Base-by-base conservation (phyloP, 1,284 basidiomycete species). In the Apiotrichum veenhuisii region DNA sequence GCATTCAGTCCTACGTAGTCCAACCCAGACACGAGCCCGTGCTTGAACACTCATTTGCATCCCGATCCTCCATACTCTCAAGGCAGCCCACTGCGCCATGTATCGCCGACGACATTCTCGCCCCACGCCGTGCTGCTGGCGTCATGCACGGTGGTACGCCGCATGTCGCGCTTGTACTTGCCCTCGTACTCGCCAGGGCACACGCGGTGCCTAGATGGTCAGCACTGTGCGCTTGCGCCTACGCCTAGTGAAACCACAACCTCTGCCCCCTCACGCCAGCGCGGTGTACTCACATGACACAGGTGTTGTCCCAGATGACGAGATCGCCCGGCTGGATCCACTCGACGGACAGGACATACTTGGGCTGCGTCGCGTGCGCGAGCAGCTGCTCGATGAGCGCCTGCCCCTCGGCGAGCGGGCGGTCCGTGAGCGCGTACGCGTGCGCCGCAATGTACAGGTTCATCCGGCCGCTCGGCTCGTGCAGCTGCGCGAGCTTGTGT, bases 381-480 rank as follows among this genome's bases (percentile, higher is more conserved):
- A 66, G 44, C 34, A 66, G 37, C 37, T 18, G n/a, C 15, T 57
- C 48, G 40, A 66, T 62, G 54, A 63, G 60, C 18, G 50, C 47
- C 44, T 64, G 64, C 18, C 64, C 61, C 37, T 62, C 56, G 15
- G 51, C 53, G n/a, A 64, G 20, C 3, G 55, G 54, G 18, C 57
- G 54, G 15, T 46, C 38, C 23, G 57, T 56, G 22, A 66, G 53
- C 12, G 34, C 23, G 48, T 66, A 59, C 34, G 64, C 64, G 41
- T 66, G 64, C 42, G 60, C 61, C n/a, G 64, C 64, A 22, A 66
- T 62, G 55, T 66, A 66, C 56, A 66, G 27, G 54, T 65, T 65
- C 7, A 50, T 63, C 12, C 62, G 52, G 1, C 62, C 59, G 3
- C 50, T 54, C 4, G 62, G 40, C 50, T 65, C 64, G 47, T 65